Evolutionary conservation across 257 asterid genomes (phyloP), one percentile per base, ranked within the genome.

Genomic region (Eucommia ulmoides): DNA sequence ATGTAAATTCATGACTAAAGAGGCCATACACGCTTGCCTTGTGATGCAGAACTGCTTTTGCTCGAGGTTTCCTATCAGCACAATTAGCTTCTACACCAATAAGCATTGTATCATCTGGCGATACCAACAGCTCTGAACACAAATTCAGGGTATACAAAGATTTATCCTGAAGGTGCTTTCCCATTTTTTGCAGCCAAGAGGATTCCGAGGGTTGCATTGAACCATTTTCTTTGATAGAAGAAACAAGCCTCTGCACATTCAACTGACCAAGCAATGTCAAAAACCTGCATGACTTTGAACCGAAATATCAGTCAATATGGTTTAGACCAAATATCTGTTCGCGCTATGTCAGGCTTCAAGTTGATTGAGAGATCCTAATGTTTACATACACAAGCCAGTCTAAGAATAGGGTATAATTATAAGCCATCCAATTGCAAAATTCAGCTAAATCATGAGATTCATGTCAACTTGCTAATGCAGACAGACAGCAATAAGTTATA

Each of bases 41-140:
- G 79, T 86, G 96, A 62, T 75, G 92, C 58, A 82, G 67, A 50
- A 80, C 62, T 19, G 93, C 94, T 73, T 76, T 86, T 61, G 64
- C 80, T 52, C 88, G 70, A 0, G 67, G 72, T n/a, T 35, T 60
- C 48, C 58, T 69, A 21, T 45, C 60, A 44, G 78, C 77, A 5
- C 68, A 75, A 19, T 55, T 23, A 7, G 70, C 54, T 63, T 86
- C 96, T 19, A 68, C 44, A 68, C 81, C 63, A 33, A 86, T 56
- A 44, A 70, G 61, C 52, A 76, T 18, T 2, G 69, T 58, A 53
- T 86, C 93, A 19, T 82, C 79, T 23, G 83, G 77, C n/a, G 93
- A 71, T 25, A 78, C 29, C 78, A 70, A 59, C 72, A 78, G 72
- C 65, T 86, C 96, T 2, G 82, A 80, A 38, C 75, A 71, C 51